Evolutionary conservation across 1,284 basidiomycete genomes (phyloP).

Genomic region (Ustilago lituana): DNA sequence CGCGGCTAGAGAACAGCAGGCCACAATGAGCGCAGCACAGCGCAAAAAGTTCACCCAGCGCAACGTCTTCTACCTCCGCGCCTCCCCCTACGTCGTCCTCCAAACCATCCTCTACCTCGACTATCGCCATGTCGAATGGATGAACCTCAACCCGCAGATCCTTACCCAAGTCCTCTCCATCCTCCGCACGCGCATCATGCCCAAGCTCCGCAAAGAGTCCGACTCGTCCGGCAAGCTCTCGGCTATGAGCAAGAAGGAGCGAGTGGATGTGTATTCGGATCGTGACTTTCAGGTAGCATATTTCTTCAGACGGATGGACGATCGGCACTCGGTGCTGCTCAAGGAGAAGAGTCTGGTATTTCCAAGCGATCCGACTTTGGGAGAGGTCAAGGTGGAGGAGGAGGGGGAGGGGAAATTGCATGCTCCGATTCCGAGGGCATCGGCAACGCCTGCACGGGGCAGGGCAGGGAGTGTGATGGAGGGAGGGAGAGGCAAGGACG

Average conservation of each 20-base stretch:
- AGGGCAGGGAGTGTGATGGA: constrained; percentile 3
- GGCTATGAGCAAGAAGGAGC: constrained; percentile 60
- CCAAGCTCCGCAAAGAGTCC: constrained; percentile 63
- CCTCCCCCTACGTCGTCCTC: constrained; percentile 65
- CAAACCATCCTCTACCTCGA: constrained; percentile 68
- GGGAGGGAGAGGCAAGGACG: background rate
- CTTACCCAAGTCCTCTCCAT: constrained; percentile 58
- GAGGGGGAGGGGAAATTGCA: constrained; percentile 51
- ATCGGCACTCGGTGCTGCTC: constrained; percentile 67
- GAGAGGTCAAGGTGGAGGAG: constrained; percentile 48
- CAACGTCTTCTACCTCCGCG: constrained; percentile 68
- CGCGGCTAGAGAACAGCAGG: too few relatives aligned
- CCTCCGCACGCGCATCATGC: constrained; percentile 63
- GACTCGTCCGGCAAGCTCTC: constrained; percentile 56
- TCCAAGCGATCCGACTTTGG: constrained; percentile 30
- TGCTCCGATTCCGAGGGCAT: constrained; percentile 36
- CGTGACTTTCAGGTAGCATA: constrained; percentile 67
- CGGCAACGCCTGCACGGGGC: constrained; percentile 10
- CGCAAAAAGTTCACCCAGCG: constrained; percentile 56
- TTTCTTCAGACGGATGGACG: constrained; percentile 66
- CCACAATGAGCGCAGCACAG: constrained; percentile 17
- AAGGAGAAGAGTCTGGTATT: constrained; percentile 47
- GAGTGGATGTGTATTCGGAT: constrained; percentile 66
- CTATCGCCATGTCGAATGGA: constrained; percentile 67
- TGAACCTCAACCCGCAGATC: constrained; percentile 60